These are phyloP conservation scores for Starmerella ratchasimensis DNA, from an alignment of 805 yeast species.

Conservation along the genomic window DNA sequence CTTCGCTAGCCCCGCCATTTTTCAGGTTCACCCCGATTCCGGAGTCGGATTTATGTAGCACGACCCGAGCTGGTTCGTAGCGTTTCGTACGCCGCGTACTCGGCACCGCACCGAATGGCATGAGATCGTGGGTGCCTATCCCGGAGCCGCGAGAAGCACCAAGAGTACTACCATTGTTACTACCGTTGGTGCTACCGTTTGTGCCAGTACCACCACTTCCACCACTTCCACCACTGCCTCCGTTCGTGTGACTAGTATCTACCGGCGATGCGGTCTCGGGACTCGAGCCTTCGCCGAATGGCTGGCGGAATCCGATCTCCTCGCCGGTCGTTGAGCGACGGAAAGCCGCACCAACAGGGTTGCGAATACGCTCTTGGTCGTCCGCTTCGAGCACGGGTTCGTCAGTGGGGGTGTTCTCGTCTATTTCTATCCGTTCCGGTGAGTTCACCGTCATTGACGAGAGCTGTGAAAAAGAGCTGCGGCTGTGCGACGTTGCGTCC, in stretches of 20 bases:
- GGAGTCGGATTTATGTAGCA: slow-evolving; percentile 16
- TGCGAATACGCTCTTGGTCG: slow-evolving; percentile 25
- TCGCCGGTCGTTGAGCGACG: slow-evolving; percentile 18
- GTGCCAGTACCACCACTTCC: too few species aligned
- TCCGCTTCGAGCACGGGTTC: slow-evolving; percentile 19
- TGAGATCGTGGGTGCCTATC: neutral
- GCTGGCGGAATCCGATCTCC: slow-evolving; percentile 22
- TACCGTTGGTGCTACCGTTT: too few species aligned
- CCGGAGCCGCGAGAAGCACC: neutral
- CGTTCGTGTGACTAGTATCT: too few species aligned
- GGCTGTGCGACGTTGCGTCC: slow-evolving; percentile 8
- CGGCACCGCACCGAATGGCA: slow-evolving; percentile 4
- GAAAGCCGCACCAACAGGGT: slow-evolving; percentile 26
- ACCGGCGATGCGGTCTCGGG: too few species aligned
- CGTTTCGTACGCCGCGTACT: slow-evolving; percentile 7
- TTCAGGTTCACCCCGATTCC: slow-evolving; percentile 2
- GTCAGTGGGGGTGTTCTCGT: neutral
- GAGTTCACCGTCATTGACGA: slow-evolving; percentile 14
- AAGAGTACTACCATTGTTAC: too few species aligned
- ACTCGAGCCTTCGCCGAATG: slow-evolving; percentile 10
- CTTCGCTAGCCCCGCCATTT: slow-evolving; percentile 1
- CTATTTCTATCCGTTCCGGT: slow-evolving; percentile 5
- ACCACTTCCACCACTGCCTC: too few species aligned
- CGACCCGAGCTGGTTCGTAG: slow-evolving; percentile 22
- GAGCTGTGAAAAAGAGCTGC: slow-evolving; percentile 14